phyloP scores from a whole-genome alignment of 164 flowering plant genomes.

The Brasenia schreberi region DNA sequence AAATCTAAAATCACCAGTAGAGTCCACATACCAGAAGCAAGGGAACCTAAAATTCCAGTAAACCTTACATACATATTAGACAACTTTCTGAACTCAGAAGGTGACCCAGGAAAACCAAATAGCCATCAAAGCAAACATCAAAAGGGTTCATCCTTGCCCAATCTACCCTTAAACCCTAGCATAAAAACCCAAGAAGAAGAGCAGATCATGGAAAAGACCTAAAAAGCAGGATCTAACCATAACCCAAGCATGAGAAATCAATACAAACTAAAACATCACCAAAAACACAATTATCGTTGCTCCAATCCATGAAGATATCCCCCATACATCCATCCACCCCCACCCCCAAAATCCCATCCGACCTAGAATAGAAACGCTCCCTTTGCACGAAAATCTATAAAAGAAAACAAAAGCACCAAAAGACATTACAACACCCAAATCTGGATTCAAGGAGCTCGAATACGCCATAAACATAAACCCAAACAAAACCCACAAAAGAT shows the following conservation, averaged over 20 bases:
- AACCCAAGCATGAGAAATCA: not conserved
- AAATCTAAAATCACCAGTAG: too few species aligned
- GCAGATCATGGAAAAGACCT: not conserved
- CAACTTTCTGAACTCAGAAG: not conserved
- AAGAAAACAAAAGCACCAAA: too few species aligned
- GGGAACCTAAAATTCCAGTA: too few species aligned
- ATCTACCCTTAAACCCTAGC: too few species aligned
- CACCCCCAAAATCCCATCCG: not conserved
- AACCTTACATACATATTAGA: too few species aligned
- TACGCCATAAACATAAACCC: slow-evolving; percentile 7
- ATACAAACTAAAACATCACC: not conserved
- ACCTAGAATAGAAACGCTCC: too few species aligned
- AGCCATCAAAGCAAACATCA: not conserved
- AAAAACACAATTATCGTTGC: not conserved
- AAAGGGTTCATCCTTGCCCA: too few species aligned
- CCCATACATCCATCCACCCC: not conserved
- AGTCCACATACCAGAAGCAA: too few species aligned
- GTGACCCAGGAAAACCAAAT: not conserved
- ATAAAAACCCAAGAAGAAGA: not conserved
- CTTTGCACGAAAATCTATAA: too few species aligned
- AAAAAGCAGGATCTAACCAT: not conserved
- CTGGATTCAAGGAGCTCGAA: too few species aligned
- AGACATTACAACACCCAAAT: too few species aligned
- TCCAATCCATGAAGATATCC: not conserved
- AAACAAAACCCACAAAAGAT: slow-evolving; percentile 8